phyloP scores from a whole-genome alignment of 495 filamentous ascomycete species.

The Penicillium paxilli region DNA sequence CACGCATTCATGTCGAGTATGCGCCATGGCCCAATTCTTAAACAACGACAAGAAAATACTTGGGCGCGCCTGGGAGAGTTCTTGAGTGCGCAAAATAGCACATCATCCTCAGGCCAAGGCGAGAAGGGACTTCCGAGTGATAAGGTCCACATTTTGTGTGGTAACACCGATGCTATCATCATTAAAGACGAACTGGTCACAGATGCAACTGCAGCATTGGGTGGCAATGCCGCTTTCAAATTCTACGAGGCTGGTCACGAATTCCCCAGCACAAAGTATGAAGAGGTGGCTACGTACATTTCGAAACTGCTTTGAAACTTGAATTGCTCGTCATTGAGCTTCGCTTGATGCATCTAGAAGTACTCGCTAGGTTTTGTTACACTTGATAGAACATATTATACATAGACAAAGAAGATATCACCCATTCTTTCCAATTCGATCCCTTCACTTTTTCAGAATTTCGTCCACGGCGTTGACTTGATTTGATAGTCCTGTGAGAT shows the following conservation, averaged over 20 bases:
- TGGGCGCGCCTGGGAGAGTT: conserved; percentile 59
- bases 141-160: conserved; percentile 57
- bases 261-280: conserved; percentile 54
- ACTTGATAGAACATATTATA: conserved; percentile 19
- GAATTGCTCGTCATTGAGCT: not conserved
- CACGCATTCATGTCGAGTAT: conserved; percentile 59
- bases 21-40: conserved; percentile 54
- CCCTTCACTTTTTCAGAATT: conserved; percentile 23
- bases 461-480: conserved; percentile 38
- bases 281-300: conserved; percentile 51
- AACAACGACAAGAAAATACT: conserved; percentile 44
- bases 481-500: conserved; percentile 32
- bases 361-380: conserved; percentile 2
- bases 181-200: conserved; percentile 55
- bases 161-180: conserved; percentile 54
- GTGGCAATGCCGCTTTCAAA: conserved; percentile 48
- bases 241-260: conserved; percentile 58
- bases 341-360: conserved; percentile 3
- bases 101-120: conserved; percentile 13
- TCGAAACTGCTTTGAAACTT: conserved; percentile 37
- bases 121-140: conserved; percentile 38
- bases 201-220: conserved; percentile 51
- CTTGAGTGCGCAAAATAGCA: conserved; percentile 44
- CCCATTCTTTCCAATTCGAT: not conserved
- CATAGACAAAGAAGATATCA: conserved; percentile 30